Conservation (phyloP, 345 rosid genomes). For the Rubroshorea leprosula region DNA sequence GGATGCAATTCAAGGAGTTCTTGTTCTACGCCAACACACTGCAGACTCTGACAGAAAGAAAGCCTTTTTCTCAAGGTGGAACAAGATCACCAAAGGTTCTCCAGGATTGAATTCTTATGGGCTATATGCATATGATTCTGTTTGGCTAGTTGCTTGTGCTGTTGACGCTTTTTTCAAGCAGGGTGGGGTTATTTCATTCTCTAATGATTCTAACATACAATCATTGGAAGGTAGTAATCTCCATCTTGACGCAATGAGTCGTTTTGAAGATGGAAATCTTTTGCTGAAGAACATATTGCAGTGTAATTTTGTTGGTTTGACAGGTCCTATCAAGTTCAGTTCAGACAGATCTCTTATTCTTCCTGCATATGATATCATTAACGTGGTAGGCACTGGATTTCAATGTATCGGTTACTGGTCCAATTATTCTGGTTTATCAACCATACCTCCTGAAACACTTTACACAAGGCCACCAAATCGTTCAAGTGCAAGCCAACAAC, state of each 20-base stretch:
- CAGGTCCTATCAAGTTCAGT: conserved; percentile 62
- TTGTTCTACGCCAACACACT: conserved; percentile 72
- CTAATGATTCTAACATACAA: conserved; percentile 58
- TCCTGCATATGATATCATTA: conserved; percentile 82
- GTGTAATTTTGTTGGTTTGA: conserved; percentile 66
- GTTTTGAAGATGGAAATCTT: conserved; percentile 54
- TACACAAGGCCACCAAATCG: conserved; percentile 50
- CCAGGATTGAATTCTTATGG: conserved; percentile 70
- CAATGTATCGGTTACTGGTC: conserved; percentile 90
- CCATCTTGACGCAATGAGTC: conserved; percentile 63
- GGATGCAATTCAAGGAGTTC: conserved; percentile 73
- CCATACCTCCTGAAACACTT: conserved; percentile 56
- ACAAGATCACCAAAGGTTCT: conserved; percentile 42
- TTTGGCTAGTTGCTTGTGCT: conserved; percentile 79
- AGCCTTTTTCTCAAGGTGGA: conserved; percentile 62
- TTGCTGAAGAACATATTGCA: conserved; percentile 53
- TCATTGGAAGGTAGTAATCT: conserved; percentile 41
- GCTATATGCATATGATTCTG: conserved; percentile 83
- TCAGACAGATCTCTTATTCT: conserved; percentile 43
- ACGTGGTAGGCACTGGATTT: conserved; percentile 79
- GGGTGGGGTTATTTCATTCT: conserved; percentile 73
- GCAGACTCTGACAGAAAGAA: conserved; percentile 60
- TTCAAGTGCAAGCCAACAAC: conserved; percentile 49
- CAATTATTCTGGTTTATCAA: conserved; percentile 77
- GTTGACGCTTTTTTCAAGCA: conserved; percentile 60